Base-by-base conservation (phyloP, 805 yeast species). In the Candida caryicola region DNA sequence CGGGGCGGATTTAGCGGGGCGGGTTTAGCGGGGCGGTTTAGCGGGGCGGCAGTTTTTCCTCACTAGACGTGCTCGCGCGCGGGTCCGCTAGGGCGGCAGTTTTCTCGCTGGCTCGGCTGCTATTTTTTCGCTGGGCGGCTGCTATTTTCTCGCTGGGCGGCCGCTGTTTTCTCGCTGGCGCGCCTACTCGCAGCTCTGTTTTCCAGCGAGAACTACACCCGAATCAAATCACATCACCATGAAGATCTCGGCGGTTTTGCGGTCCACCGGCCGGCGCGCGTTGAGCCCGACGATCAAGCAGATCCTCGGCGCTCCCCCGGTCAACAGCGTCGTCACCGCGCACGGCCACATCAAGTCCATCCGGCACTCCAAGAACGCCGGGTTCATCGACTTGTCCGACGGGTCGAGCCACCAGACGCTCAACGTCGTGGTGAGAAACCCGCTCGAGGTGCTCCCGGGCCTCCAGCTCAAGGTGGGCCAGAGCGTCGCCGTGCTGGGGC, bases 361-460 rank as follows among this genome's bases (percentile, higher is more conserved):
- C 2, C 73, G 96, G 34, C 59, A 72, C 6, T 74, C 88, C 55
- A 89, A 89, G 54, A 83, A 81, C 37, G 71, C 85, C 3, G 84
- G 88, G 0, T 93, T 93, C 59, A 64, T 89, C 3, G 95, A 88
- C 51, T 47, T 93, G 8, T 62, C 74, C 2, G 98, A 93, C 57
- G 98, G 98, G 1, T 73, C 93, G 0, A 64, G 76, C 2, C 63
- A 72, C 23, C 45, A 64, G 19, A 69, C 74, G 12, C 54, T 90
- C 40, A 77, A 74, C 51, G 74, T 87, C 40, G 62, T 64, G 19
- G 42, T 67, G 57, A 36, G 45, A 41, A 56, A 62, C 9, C 65
- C 64, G 15, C 44, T 40, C 2, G 37, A 34, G 17, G 44, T 54
- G 2, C 34, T 57, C 5, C 35, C 46, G 2, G 14, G 67, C 39